Conservation (phyloP, 2,329 filamentous ascomycete genomes). For the Talaromyces islandicus region DNA sequence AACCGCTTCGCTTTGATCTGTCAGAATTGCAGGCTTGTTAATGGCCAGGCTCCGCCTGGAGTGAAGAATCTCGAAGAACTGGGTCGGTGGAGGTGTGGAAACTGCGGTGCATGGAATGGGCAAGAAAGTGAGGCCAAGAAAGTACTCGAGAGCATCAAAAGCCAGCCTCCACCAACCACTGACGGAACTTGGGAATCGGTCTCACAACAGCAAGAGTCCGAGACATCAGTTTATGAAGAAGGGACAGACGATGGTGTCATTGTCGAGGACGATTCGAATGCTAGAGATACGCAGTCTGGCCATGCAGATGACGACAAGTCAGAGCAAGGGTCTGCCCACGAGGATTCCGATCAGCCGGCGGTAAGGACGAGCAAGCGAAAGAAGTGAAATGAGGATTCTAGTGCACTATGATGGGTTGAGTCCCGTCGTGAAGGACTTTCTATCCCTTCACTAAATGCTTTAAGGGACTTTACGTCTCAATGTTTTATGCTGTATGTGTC, state of each 20-base stretch:
- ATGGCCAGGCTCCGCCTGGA: conserved; percentile 90
- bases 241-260: conserved; percentile 22
- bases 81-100: conserved; percentile 81
- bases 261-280: conserved; percentile 16
- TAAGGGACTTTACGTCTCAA: not conserved
- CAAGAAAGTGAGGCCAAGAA: conserved; percentile 69
- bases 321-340: conserved; percentile 13
- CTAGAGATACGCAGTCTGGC: conserved; percentile 5
- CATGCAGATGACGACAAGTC: conserved; percentile 10
- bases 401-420: not conserved
- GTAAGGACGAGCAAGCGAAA: conserved; percentile 15
- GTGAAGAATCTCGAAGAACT: conserved; percentile 70
- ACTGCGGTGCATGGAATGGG: conserved; percentile 78
- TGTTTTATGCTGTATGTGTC: not conserved
- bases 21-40: conserved; percentile 74
- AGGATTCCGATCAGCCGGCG: conserved; percentile 20
- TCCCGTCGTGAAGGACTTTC: too few relatives aligned
- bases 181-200: conserved; percentile 20
- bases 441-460: not conserved
- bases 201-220: conserved; percentile 16
- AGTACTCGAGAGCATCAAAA: conserved; percentile 61
- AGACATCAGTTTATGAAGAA: conserved; percentile 9
- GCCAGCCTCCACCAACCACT: conserved; percentile 11
- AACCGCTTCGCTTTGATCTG: conserved; percentile 90
- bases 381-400: not conserved